Evolutionary conservation across 805 yeast species (phyloP).

Genomic region (Myxozyma mucilagina): DNA sequence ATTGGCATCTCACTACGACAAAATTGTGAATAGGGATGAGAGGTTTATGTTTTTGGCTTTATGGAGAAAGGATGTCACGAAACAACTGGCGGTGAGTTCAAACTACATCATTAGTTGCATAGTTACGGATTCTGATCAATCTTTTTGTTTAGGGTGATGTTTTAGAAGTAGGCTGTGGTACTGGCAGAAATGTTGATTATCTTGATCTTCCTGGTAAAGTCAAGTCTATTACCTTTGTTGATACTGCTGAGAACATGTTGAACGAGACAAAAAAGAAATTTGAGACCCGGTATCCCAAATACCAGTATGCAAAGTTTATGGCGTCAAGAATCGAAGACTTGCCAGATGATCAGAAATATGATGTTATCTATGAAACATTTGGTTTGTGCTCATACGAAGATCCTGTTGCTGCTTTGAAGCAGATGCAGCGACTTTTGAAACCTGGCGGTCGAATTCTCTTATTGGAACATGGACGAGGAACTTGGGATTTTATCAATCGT

Average conservation of each 20-base stretch:
- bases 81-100: conserved; percentile 35
- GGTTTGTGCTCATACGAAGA: conserved; percentile 96
- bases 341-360: conserved; percentile 61
- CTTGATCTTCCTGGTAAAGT: conserved; percentile 48
- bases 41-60: conserved; percentile 57
- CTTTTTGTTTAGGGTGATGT: conserved; percentile 82
- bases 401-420: conserved; percentile 77
- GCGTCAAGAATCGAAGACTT: conserved; percentile 77
- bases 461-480: conserved; percentile 90
- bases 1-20: conserved; percentile 79
- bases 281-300: conserved; percentile 63
- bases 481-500: conserved; percentile 72
- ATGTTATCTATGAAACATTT: conserved; percentile 89
- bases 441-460: conserved; percentile 89
- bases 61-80: conserved; percentile 49
- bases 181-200: conserved; percentile 87
- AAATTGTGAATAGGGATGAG: conserved; percentile 75
- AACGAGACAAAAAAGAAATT: conserved; percentile 75
- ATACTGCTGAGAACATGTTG: conserved; percentile 84
- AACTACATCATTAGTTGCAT: conserved; percentile 32
- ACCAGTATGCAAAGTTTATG: conserved; percentile 76
- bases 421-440: conserved; percentile 68
- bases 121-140: conserved; percentile 46
- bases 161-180: conserved; percentile 91
- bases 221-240: conserved; percentile 78